Evolutionary conservation across 805 yeast genomes (phyloP).

Genomic region (Dipodascus geniculatus): DNA sequence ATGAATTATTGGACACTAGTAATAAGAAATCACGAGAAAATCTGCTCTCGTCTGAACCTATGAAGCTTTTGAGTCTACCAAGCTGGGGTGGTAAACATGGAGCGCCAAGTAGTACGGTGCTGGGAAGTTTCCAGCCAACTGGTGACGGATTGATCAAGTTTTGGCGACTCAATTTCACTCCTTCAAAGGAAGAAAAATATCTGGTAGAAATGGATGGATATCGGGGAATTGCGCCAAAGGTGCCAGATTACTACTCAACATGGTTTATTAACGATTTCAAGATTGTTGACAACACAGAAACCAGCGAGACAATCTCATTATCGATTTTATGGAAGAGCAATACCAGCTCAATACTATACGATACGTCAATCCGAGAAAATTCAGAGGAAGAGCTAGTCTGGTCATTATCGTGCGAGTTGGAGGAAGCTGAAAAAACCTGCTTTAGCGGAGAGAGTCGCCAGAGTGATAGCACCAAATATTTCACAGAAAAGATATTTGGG

Average conservation of each 20-base stretch:
- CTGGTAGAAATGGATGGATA: slow-evolving; percentile 21
- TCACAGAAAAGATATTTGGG: slow-evolving; percentile 36
- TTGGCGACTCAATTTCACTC: slow-evolving; percentile 22
- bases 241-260: slow-evolving; percentile 28
- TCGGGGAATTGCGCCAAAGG: slow-evolving; percentile 19
- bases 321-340: slow-evolving; percentile 55
- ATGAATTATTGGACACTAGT: not conserved
- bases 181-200: slow-evolving; percentile 11
- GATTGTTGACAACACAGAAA: slow-evolving; percentile 15
- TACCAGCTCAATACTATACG: slow-evolving; percentile 25
- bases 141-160: slow-evolving; percentile 34
- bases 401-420: slow-evolving; percentile 6
- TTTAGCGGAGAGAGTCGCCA: not conserved
- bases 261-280: slow-evolving; percentile 41
- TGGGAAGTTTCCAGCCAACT: slow-evolving; percentile 33
- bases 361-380: not conserved
- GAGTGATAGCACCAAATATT: slow-evolving; percentile 17
- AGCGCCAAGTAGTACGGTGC: slow-evolving; percentile 7
- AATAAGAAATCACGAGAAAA: slow-evolving; percentile 5
- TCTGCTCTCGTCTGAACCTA: slow-evolving; percentile 24
- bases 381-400: not conserved
- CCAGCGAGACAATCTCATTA: slow-evolving; percentile 20
- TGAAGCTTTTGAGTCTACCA: slow-evolving; percentile 19
- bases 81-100: slow-evolving; percentile 2
- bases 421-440: slow-evolving; percentile 6